Base-by-base conservation (phyloP, 768 basidiomycete species). In the Gloeophyllum trabeum region DNA sequence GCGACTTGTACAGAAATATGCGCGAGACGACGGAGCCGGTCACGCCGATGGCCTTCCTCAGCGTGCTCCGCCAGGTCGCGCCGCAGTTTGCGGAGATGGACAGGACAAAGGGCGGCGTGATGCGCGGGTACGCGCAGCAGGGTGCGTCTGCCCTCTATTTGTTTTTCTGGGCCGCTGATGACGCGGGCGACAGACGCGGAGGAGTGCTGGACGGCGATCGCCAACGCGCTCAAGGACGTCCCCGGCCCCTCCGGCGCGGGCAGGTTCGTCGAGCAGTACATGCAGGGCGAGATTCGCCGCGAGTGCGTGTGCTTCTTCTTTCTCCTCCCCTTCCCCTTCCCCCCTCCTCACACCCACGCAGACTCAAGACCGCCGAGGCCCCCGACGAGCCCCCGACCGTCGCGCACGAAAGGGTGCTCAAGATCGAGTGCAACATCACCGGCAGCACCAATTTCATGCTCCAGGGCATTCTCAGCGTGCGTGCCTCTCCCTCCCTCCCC, bases 401-500 rank as follows among this genome's bases (percentile, higher is more conserved):
- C 2, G 61, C 71, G 0, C 65, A 56, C 5, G 93, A 98, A 52
- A 75, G 71, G 21, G 79, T 92, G 12, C 71, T 90, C 39, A 94
- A 98, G 59, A 65, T 98, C 20, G 85, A 89, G 49, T 98, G 94
- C 56, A 94, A 94, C 58, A 99, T 99, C 54, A 72, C 71, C n/a
- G 64, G 65, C 37, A 67, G 69, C 21, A 97, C 93, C 13, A 97
- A 93, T 60, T 94, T 80, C 56, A 81, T 99, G 80, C 67, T 81
- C 37, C 69, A 73, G 19, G 93, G 94, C 1, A 86, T 99, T 50
- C 68, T 71, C 67, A 82, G 82, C 49, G 91, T 87, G 48, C 48
- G 72, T 63, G 7, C 23, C 35, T 41, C 13, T 23, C n/a, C n/a
- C n/a, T 4, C 10, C 1, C 36, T 10, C 10, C 16, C 14, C 6